These are phyloP conservation scores for Plasmodiophora brassicae DNA, from an alignment of 208 protist species.

Conservation along the genomic window DNA sequence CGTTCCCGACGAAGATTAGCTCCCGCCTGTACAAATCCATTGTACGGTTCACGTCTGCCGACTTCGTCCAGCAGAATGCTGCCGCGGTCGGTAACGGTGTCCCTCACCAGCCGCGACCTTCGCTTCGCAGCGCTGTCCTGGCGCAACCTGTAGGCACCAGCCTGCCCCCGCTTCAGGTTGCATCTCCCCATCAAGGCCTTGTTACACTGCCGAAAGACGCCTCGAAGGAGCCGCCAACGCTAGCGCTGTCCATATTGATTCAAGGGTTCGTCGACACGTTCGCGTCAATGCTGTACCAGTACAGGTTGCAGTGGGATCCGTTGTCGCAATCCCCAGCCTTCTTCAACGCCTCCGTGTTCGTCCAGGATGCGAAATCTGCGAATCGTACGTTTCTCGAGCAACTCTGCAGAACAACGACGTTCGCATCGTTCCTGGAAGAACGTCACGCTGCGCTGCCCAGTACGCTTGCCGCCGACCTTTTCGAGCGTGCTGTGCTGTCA, in stretches of 20 bases:
- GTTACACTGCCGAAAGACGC: too few species aligned
- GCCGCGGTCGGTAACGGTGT: too few species aligned
- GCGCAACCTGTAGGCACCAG: too few species aligned
- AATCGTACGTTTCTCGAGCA: not conserved
- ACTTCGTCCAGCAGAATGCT: not conserved
- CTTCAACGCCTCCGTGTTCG: not conserved
- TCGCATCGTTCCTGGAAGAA: not conserved
- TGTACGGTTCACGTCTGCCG: not conserved
- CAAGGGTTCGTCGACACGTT: not conserved
- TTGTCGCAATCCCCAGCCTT: not conserved
- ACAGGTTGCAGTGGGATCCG: not conserved
- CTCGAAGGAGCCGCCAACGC: too few species aligned
- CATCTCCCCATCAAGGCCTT: too few species aligned
- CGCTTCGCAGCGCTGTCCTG: not conserved
- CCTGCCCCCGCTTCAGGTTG: too few species aligned
- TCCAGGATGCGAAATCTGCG: not conserved
- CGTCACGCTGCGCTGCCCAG: not conserved
- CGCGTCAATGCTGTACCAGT: not conserved
- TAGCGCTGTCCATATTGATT: not conserved
- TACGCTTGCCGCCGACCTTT: not conserved
- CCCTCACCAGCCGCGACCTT: too few species aligned
- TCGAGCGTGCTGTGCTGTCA: not conserved
- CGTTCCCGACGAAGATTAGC: not conserved
- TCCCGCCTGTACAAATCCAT: not conserved
- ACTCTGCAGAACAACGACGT: not conserved